Evolutionary conservation across 2,329 filamentous ascomycete species (phyloP).

Genomic region (Penicillium sp.): DNA sequence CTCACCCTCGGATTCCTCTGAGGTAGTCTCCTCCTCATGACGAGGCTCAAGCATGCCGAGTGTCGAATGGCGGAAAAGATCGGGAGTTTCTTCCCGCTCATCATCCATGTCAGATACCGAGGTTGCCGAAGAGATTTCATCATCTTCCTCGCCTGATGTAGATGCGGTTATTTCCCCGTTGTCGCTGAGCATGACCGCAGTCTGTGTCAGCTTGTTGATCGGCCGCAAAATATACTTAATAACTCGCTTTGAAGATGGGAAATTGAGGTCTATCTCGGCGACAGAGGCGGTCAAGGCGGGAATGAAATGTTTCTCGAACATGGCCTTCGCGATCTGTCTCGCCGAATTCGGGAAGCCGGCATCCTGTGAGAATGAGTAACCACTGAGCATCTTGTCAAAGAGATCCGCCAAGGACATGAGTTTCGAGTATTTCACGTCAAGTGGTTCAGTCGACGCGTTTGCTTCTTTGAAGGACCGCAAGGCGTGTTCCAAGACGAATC

Average conservation of each 20-base stretch:
- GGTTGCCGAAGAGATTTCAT: constrained; percentile 80
- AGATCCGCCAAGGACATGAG: constrained; percentile 84
- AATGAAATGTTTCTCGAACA: constrained; percentile 98
- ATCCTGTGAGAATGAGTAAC: constrained; percentile 58
- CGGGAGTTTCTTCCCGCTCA: constrained; percentile 87
- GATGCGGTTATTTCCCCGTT: constrained; percentile 62
- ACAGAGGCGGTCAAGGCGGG: constrained; percentile 83
- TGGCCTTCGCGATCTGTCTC: constrained; percentile 80
- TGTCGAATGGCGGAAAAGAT: constrained; percentile 93
- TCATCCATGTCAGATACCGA: constrained; percentile 85
- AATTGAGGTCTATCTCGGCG: constrained; percentile 91
- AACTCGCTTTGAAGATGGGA: constrained; percentile 83
- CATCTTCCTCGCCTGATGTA: constrained; percentile 65
- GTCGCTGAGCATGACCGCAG: constrained; percentile 78
- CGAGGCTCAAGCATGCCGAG: constrained; percentile 88
- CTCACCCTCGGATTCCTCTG: constrained; percentile 61
- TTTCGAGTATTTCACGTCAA: constrained; percentile 80
- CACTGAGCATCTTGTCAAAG: constrained; percentile 85
- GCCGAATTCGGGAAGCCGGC: constrained; percentile 54
- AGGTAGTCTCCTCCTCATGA: constrained; percentile 73
- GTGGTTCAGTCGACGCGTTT: constrained; percentile 66
- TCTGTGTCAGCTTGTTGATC: constrained; percentile 77
- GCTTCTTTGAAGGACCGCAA: constrained; percentile 89
- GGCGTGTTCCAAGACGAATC: constrained; percentile 89
- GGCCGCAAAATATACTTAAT: constrained; percentile 95